Base-by-base conservation (phyloP, 371 early-diverging fungal species). In the Mortierella sp. region DNA sequence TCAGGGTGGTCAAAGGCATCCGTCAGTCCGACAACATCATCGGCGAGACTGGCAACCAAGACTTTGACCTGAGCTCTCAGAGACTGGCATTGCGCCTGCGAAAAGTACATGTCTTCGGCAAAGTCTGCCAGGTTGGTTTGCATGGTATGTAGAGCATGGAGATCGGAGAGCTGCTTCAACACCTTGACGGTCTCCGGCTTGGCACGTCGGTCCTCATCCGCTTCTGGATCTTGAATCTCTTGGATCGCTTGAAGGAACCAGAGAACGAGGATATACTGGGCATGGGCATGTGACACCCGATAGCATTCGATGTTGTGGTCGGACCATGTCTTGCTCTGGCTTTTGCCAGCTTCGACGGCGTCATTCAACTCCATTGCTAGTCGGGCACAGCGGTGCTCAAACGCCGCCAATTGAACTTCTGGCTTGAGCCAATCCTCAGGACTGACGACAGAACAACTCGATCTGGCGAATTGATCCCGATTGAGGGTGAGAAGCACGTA, bases 1-100 rank as follows among this genome's bases (percentile, higher is more conserved):
- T 94, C 95, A 0, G 93, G 85, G 17, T 92, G 79, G 54, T 87
- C 92, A 79, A 92, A 91, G 1, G 92, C 85, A 63, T 94, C 94
- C 3, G 91, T 92, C 12, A 92, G 80, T 0, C 88, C 81, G 9
- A 94, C 86, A 12, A 87, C 92, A 59, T 92, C 82, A 24, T 85
- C 89, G 9, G 95, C 86, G 10, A 94, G 72, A n/a, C 81, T 69
- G 27, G 83, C 84, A 19, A 91, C 79, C 19, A 86, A 57, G 2
- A 29, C 43, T 31, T 86, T 83, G 43, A 90, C 84, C 48, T 80
- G 70, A 0, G 60, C 59, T 60, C 82, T 79, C 57, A 90, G 57
- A 53, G 84, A 76, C 31, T 80, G 80, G 4, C 82, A 79, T 59
- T 90, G 90, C 6, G 79, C 79, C 6, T 85, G 70, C 16, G 61